A percentile compares a stretch with the other conserved stretches of the same genome.
Conservation (phyloP, 1,284 basidiomycete genomes). For the Trametes hirsuta region DNA sequence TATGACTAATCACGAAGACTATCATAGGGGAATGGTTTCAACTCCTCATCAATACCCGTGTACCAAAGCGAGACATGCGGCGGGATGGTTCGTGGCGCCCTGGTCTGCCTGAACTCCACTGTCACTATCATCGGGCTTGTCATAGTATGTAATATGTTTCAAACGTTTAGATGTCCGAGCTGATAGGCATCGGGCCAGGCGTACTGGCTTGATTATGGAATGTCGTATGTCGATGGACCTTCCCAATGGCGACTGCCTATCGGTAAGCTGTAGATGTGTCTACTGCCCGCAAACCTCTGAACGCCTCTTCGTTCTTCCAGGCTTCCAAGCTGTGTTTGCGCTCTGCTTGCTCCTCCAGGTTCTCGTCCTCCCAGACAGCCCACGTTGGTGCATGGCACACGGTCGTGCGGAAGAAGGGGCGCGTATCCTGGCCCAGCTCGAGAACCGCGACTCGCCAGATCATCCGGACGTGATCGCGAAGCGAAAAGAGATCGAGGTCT, state of each 20-base stretch:
- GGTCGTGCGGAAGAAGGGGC: conserved; percentile 41
- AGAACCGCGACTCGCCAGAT: conserved; percentile 38
- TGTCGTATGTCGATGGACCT: conserved; percentile 42
- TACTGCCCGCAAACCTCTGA: neutral
- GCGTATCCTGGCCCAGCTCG: conserved; percentile 43
- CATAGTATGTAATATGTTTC: conserved; percentile 3
- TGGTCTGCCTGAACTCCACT: conserved; percentile 29
- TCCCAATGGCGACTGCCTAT: conserved; percentile 48
- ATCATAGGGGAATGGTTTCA: conserved; percentile 24
- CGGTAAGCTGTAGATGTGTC: conserved; percentile 16
- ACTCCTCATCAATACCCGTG: conserved; percentile 28
- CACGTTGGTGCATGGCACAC: conserved; percentile 49
- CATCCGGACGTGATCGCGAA: conserved; percentile 41
- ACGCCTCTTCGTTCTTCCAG: conserved; percentile 7
- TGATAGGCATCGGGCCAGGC: conserved; percentile 20
- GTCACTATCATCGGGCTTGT: conserved; percentile 28
- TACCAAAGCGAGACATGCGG: conserved; percentile 30
- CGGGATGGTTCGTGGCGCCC: conserved; percentile 25
- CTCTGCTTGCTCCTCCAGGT: conserved; percentile 43
- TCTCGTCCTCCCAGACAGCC: conserved; percentile 44
- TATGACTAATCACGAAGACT: neutral
- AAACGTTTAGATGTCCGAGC: neutral
- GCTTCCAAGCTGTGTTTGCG: conserved; percentile 47
- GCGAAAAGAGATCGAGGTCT: conserved; percentile 42
- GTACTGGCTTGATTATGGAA: conserved; percentile 52